Evolutionary conservation across 139 green algal genomes (phyloP).

Genomic region (Desmodesmus armatus): DNA sequence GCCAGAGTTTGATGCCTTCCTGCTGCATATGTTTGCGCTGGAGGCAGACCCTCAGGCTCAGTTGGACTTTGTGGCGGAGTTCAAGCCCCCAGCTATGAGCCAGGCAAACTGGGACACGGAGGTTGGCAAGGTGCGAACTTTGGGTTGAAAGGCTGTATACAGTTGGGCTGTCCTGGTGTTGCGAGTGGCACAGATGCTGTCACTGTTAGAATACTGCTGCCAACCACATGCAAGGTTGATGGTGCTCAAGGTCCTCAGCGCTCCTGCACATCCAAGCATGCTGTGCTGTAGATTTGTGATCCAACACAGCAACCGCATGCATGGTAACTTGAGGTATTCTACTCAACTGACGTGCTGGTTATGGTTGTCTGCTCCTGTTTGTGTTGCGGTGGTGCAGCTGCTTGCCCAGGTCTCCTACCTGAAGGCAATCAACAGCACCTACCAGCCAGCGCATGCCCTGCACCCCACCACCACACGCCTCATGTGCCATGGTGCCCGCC

Average conservation of each 20-base stretch:
- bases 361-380: neutral
- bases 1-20: constrained; percentile 50
- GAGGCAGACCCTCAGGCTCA: constrained; percentile 62
- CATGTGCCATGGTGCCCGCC: constrained; percentile 57
- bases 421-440: constrained; percentile 54
- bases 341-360: neutral
- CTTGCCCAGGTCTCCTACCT: constrained; percentile 66
- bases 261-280: too few relatives aligned
- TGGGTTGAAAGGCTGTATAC: neutral
- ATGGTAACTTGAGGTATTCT: too few relatives aligned
- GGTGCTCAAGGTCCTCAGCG: too few relatives aligned
- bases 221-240: too few relatives aligned
- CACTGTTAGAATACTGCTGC: too few relatives aligned
- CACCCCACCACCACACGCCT: constrained; percentile 8
- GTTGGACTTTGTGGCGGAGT: constrained; percentile 71
- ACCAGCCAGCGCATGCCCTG: constrained; percentile 14
- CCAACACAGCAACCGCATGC: too few relatives aligned
- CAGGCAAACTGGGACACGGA: constrained; percentile 53
- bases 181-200: too few relatives aligned
- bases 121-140: constrained; percentile 29
- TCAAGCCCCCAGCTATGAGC: constrained; percentile 41
- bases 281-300: too few relatives aligned
- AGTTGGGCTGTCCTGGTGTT: too few relatives aligned
- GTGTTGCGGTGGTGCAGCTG: constrained; percentile 26
- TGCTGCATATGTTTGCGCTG: constrained; percentile 46